These are phyloP conservation scores for Byssochlamys sp. DNA, from an alignment of 2,329 filamentous ascomycete species.

Conservation along the genomic window DNA sequence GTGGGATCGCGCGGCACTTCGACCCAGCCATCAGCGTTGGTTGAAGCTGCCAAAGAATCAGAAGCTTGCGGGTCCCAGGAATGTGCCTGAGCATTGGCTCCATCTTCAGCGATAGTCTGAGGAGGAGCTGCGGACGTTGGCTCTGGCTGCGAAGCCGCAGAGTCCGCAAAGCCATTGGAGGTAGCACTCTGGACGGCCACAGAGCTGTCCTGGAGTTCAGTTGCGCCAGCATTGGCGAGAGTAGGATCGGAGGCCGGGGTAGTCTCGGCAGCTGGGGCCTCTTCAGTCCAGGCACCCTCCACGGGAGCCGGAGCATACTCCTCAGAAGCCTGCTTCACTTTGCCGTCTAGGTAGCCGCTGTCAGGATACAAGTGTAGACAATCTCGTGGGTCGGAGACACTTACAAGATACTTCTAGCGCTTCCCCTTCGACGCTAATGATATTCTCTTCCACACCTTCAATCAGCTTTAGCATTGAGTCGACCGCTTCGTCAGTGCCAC, in stretches of 20 bases:
- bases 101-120: constrained; percentile 34
- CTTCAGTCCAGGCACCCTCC: constrained; percentile 39
- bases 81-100: constrained; percentile 40
- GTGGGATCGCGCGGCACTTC: constrained; percentile 62
- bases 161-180: constrained; percentile 35
- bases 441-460: constrained; percentile 49
- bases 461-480: constrained; percentile 52
- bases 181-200: constrained; percentile 48
- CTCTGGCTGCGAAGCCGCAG: constrained; percentile 11
- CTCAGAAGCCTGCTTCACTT: constrained; percentile 43
- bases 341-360: constrained; percentile 33
- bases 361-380: background rate
- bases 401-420: constrained; percentile 49
- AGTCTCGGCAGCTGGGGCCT: constrained; percentile 30
- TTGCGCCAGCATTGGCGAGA: constrained; percentile 50
- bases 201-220: constrained; percentile 45
- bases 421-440: constrained; percentile 48
- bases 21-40: constrained; percentile 60
- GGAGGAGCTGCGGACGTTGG: constrained; percentile 21
- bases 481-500: constrained; percentile 51
- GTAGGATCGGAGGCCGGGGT: constrained; percentile 47
- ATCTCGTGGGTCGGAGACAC: constrained; percentile 18
- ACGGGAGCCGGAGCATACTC: constrained; percentile 27
- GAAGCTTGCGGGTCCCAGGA: constrained; percentile 47
- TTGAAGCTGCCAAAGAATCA: constrained; percentile 37